A percentile compares a stretch with the other conserved stretches of the same genome.
Evolutionary conservation across 306 rosid species (phyloP).

Genomic region (Cicer arietinum): DNA sequence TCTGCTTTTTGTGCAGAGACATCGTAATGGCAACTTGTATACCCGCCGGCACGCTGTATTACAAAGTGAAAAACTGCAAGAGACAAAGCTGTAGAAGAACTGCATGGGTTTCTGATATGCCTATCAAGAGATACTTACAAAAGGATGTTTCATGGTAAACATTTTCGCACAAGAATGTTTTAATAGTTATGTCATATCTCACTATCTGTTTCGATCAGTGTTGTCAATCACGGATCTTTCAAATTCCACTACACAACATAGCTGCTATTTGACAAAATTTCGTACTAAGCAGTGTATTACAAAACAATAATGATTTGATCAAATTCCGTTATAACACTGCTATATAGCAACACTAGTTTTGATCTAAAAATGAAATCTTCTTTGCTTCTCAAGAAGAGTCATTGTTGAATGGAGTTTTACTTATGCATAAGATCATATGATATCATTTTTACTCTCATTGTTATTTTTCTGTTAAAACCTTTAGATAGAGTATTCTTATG

Average conservation of each 20-base stretch:
- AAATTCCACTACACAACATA: no score
- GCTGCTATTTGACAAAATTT: no score
- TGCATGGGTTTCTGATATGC: conserved; percentile 52
- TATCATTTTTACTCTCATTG: not conserved
- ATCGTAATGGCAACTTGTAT: conserved; percentile 71
- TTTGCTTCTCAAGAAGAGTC: conserved; percentile 35
- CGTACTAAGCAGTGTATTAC: no score
- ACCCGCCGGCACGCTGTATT: conserved; percentile 60
- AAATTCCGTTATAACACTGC: no score
- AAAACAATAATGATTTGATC: no score
- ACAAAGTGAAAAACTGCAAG: conserved; percentile 46
- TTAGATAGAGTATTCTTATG: conserved; percentile 49
- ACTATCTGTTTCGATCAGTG: not conserved
- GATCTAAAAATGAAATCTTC: conserved; percentile 1
- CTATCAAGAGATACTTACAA: conserved; percentile 48
- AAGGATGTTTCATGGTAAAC: conserved; percentile 66
- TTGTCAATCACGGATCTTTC: no score
- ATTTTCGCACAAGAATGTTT: conserved; percentile 35
- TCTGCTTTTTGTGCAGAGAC: conserved; percentile 43
- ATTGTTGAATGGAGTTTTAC: conserved; percentile 18
- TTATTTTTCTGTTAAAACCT: conserved; percentile 18
- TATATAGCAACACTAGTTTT: not conserved
- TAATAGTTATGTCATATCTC: conserved; percentile 10
- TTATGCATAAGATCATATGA: conserved; percentile 8
- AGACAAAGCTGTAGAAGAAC: conserved; percentile 54